Evolutionary conservation across 2,329 filamentous ascomycete species (phyloP), one percentile per base, ranked within the genome.

Genomic region (Pyricularia pennisetigena): DNA sequence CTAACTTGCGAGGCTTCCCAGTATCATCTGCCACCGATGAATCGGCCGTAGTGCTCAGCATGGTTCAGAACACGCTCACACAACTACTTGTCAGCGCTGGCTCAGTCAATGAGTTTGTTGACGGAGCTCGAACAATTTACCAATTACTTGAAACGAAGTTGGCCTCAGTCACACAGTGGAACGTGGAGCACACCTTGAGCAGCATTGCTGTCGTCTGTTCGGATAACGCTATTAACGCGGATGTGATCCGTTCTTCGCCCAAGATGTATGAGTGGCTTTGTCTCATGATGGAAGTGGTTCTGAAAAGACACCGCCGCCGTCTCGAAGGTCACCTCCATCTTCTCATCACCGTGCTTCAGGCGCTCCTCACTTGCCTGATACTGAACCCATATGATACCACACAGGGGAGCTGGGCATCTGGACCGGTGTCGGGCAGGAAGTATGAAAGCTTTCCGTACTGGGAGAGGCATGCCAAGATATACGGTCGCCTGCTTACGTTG

Each of bases 251-350:
- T 67, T 69, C 5, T 12, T 76, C 62, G 72, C 74, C 78, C 7
- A 75, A 78, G 6, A 75, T 80, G 0, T 87, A 81, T 72, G 73
- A 78, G 1, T 78, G 78, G 73, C 76, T 86, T 20, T 88, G 83
- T 77, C 82, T 80, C 67, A 78, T 90, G 9, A 77, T 86, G 24
- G 84, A 86, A 68, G 77, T 80, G 26, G 77, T 89, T 54, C 83
- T 90, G 73, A 72, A 83, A 73, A 84, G 86, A 65, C 86, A 89
- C 74, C 80, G 87, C 4, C 79, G 86, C 62, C 85, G 87, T 10
- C 79, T 90, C 1, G 83, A 88, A 72, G 86, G 86, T 1, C 87
- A 87, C 70, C 86, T 87, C 72, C 87, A 88, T 72, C 77, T 89
- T 63, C 79, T 89, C 5, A 76, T 88, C 64, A 76, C 81, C 49